A percentile compares a stretch with the other conserved stretches of the same genome.
Evolutionary conservation across 768 basidiomycete species (phyloP).

Genomic region (Russula abietina): DNA sequence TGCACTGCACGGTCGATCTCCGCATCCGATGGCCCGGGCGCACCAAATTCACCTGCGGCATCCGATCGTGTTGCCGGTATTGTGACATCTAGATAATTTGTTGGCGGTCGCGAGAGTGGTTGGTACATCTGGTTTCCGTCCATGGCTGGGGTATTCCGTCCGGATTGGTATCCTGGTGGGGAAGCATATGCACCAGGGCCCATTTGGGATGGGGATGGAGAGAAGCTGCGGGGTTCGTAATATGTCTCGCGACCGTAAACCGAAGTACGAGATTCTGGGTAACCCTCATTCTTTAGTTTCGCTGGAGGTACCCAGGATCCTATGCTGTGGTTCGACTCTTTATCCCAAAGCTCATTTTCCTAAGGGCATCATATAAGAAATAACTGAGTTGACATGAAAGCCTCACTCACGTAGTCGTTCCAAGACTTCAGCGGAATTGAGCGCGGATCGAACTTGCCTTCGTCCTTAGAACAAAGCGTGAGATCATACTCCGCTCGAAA

Average conservation of each 20-base stretch:
- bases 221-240: conserved; percentile 58
- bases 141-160: conserved; percentile 58
- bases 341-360: conserved; percentile 97
- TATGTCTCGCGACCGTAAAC: conserved; percentile 83
- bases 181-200: conserved; percentile 39
- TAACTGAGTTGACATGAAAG: neutral
- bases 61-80: conserved; percentile 51
- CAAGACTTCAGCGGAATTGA: conserved; percentile 94
- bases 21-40: conserved; percentile 51
- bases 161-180: conserved; percentile 73
- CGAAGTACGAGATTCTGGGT: conserved; percentile 72
- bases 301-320: conserved; percentile 85
- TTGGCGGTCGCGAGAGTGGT: conserved; percentile 61
- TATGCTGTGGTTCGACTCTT: conserved; percentile 92
- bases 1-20: conserved; percentile 75
- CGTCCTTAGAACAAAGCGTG: conserved; percentile 54
- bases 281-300: conserved; percentile 65
- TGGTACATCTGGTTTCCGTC: conserved; percentile 44
- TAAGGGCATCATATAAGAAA: conserved; percentile 29
- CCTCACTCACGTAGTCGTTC: conserved; percentile 78
- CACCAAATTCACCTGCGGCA: conserved; percentile 38
- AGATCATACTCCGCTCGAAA: conserved; percentile 3
- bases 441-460: conserved; percentile 93
- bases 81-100: conserved; percentile 71
- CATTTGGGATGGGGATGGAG: conserved; percentile 71